Evolutionary conservation across 371 early-diverging fungal species (phyloP).

Genomic region (Mortierella sp.): DNA sequence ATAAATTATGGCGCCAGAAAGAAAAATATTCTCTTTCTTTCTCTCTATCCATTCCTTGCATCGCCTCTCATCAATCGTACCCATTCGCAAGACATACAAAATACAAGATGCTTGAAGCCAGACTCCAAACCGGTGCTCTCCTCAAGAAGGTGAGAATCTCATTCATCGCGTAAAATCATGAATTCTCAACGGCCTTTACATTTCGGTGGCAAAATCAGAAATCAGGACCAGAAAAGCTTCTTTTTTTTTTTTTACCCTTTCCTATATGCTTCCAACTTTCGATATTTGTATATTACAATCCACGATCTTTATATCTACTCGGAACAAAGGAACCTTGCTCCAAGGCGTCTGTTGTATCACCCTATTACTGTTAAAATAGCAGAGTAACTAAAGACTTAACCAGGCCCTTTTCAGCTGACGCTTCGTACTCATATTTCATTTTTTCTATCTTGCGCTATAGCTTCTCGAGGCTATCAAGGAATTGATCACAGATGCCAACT

Average conservation of each 20-base stretch:
- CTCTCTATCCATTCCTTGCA: slow-evolving; percentile 6
- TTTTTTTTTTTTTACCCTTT: neutral
- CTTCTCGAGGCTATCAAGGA: slow-evolving; percentile 98
- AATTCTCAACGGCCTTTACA: neutral
- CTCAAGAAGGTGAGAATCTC: slow-evolving; percentile 74
- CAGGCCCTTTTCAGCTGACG: no score
- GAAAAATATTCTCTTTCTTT: neutral
- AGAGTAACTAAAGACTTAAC: no score
- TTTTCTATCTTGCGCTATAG: slow-evolving; percentile 47
- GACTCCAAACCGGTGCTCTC: slow-evolving; percentile 81
- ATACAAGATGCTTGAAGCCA: slow-evolving; percentile 83
- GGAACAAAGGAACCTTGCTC: no score
- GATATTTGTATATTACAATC: no score
- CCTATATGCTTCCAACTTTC: no score
- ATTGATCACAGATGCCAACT: slow-evolving; percentile 97
- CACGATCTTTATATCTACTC: no score
- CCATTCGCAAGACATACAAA: neutral
- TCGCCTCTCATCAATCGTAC: slow-evolving; percentile 3
- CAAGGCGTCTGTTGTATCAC: no score
- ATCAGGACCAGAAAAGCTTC: neutral
- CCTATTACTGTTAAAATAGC: no score
- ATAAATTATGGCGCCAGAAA: neutral
- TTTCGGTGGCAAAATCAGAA: slow-evolving; percentile 11
- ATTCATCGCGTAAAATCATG: slow-evolving; percentile 7
- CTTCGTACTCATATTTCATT: no score